Conservation (phyloP, 805 yeast species). For the Starmerella powellii region DNA sequence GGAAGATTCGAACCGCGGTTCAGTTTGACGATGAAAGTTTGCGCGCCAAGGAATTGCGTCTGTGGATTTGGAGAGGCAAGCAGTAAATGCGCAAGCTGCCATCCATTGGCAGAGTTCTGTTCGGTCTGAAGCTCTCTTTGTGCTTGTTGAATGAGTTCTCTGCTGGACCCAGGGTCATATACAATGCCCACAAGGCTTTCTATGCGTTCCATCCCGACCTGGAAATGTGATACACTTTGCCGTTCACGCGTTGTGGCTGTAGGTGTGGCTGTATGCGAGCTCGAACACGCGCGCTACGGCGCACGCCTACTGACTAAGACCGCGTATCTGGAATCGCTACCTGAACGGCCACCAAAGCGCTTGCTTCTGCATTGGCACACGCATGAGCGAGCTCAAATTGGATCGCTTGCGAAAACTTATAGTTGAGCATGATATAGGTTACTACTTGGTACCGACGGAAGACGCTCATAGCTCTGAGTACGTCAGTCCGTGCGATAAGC, state of each 20-base stretch:
- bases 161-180: conserved; percentile 14
- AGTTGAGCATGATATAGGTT: conserved; percentile 50
- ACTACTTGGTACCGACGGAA: conserved; percentile 72
- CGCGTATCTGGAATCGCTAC: too few relatives aligned
- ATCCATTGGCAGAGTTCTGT: conserved; percentile 48
- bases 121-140: conserved; percentile 47
- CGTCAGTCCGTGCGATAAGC: conserved; percentile 66
- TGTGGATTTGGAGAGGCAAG: conserved; percentile 30
- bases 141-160: conserved; percentile 14
- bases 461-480: conserved; percentile 93
- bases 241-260: too few relatives aligned
- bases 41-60: conserved; percentile 63
- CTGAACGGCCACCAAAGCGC: too few relatives aligned
- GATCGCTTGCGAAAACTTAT: conserved; percentile 31
- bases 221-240: background rate
- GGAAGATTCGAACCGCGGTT: conserved; percentile 12
- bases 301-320: too few relatives aligned
- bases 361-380: too few relatives aligned
- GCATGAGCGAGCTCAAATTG: conserved; percentile 3
- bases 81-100: conserved; percentile 44
- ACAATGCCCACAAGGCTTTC: conserved; percentile 17
- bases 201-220: too few relatives aligned
- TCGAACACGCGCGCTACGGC: too few relatives aligned
- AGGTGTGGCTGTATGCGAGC: too few relatives aligned
- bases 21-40: conserved; percentile 51